A percentile compares a stretch with the other conserved stretches of the same genome.
phyloP scores from a whole-genome alignment of 495 filamentous ascomycete genomes.

The Xylaria telfairii region DNA sequence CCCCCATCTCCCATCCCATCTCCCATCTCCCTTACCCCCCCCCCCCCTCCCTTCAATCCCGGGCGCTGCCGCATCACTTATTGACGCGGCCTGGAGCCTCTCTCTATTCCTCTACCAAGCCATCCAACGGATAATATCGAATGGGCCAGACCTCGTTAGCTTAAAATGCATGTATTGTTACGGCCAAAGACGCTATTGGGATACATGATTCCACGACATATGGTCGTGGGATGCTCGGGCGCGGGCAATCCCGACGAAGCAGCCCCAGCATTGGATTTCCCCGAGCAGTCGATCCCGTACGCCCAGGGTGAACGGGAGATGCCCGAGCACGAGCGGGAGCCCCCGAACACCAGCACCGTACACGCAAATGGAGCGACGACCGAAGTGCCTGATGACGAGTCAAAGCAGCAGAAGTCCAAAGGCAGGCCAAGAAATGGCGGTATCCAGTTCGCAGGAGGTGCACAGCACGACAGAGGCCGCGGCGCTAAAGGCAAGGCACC shows the following conservation, averaged over 20 bases:
- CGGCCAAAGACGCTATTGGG: not conserved
- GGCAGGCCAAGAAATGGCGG: not conserved
- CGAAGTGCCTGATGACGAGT: not conserved
- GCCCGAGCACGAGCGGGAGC: not conserved
- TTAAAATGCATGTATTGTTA: not conserved
- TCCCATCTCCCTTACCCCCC: too few relatives aligned
- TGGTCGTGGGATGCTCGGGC: not conserved
- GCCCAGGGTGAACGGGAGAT: not conserved
- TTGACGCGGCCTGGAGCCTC: not conserved
- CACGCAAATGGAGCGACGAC: not conserved
- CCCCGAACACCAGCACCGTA: not conserved
- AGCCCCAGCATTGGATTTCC: not conserved
- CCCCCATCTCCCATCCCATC: too few relatives aligned
- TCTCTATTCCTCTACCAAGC: too few relatives aligned
- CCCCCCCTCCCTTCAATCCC: not conserved
- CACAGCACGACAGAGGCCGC: not conserved
- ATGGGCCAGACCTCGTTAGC: not conserved
- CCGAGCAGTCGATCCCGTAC: not conserved
- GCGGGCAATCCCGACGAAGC: not conserved
- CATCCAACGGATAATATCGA: not conserved
- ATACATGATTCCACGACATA: not conserved
- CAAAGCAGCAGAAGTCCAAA: not conserved
- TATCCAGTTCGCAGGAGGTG: not conserved
- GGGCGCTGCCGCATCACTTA: not conserved
- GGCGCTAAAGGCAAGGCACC: not conserved